These are phyloP conservation scores for Lactifluus volemus DNA, from an alignment of 768 basidiomycete species.

Conservation along the genomic window DNA sequence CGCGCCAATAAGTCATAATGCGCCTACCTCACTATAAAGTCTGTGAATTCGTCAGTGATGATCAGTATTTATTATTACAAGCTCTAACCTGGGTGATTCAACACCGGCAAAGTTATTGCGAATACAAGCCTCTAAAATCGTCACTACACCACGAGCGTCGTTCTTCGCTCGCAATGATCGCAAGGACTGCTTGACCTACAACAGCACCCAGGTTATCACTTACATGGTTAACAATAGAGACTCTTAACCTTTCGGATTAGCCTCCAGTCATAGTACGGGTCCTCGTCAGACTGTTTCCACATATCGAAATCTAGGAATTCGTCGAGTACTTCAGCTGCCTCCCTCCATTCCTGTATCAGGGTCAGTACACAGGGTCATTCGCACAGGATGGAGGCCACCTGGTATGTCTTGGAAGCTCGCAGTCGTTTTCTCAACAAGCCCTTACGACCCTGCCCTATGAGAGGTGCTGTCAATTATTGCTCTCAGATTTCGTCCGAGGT, in stretches of 20 bases:
- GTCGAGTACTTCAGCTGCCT: slow-evolving; percentile 69
- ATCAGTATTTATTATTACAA: background rate
- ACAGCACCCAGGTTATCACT: background rate
- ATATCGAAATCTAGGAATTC: slow-evolving; percentile 74
- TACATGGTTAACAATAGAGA: background rate
- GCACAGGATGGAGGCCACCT: slow-evolving; percentile 34
- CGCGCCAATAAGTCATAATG: background rate
- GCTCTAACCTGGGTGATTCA: slow-evolving; percentile 61
- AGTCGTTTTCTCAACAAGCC: slow-evolving; percentile 68
- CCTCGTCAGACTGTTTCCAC: slow-evolving; percentile 87
- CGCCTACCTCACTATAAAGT: slow-evolving; percentile 74
- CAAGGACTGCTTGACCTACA: slow-evolving; percentile 68
- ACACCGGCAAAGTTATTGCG: slow-evolving; percentile 90
- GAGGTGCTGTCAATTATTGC: background rate
- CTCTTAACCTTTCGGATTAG: slow-evolving; percentile 60
- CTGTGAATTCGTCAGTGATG: slow-evolving; percentile 31
- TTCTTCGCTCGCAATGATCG: slow-evolving; percentile 59
- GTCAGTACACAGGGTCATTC: background rate
- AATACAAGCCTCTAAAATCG: slow-evolving; percentile 85
- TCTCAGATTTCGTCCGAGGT: background rate
- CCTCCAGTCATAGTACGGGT: slow-evolving; percentile 87
- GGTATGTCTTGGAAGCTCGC: slow-evolving; percentile 64
- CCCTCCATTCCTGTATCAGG: slow-evolving; percentile 70
- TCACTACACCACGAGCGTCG: slow-evolving; percentile 80
- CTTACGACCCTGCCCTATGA: slow-evolving; percentile 75